These are phyloP conservation scores for Neltuma alba DNA, from an alignment of 306 rosid genomes.

Conservation along the genomic window DNA sequence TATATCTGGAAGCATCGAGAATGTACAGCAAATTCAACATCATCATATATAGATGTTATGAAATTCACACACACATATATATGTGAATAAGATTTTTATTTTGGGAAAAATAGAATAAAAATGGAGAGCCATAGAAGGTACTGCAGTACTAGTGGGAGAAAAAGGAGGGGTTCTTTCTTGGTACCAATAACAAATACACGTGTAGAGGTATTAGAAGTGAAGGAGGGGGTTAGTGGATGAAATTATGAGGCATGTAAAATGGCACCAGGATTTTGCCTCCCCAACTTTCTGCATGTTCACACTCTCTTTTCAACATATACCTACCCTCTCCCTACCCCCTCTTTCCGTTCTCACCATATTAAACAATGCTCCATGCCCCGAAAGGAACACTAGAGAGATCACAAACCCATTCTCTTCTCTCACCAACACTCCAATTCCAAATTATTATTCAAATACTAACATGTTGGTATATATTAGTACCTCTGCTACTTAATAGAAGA, in stretches of 20 bases:
- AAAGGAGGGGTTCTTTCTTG: not conserved
- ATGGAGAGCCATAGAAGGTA: not conserved
- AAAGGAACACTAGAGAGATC: too few species aligned
- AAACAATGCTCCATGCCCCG: too few species aligned
- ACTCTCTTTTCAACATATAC: conserved; percentile 32
- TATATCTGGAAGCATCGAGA: not conserved
- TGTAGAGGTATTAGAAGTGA: conserved; percentile 32
- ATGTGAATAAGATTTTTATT: too few species aligned
- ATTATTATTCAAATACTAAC: too few species aligned
- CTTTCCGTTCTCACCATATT: not conserved
- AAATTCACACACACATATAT: not conserved
- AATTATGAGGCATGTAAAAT: conserved; percentile 37
- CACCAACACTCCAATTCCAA: too few species aligned
- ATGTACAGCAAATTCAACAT: not conserved
- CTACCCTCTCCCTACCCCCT: conserved; percentile 18
- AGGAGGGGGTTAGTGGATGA: conserved; percentile 48
- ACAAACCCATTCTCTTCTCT: too few species aligned
- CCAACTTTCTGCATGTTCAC: conserved; percentile 45
- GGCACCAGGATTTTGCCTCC: conserved; percentile 23
- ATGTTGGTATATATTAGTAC: too few species aligned
- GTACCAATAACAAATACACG: conserved; percentile 26
- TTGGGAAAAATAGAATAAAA: too few species aligned
- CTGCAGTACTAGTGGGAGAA: too few species aligned
- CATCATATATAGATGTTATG: too few species aligned
- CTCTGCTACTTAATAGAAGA: too few species aligned